Percentiles rank a stretch among this genome's conserved stretches.
phyloP scores from a whole-genome alignment of 768 basidiomycete genomes.

The Suillus occidentalis region DNA sequence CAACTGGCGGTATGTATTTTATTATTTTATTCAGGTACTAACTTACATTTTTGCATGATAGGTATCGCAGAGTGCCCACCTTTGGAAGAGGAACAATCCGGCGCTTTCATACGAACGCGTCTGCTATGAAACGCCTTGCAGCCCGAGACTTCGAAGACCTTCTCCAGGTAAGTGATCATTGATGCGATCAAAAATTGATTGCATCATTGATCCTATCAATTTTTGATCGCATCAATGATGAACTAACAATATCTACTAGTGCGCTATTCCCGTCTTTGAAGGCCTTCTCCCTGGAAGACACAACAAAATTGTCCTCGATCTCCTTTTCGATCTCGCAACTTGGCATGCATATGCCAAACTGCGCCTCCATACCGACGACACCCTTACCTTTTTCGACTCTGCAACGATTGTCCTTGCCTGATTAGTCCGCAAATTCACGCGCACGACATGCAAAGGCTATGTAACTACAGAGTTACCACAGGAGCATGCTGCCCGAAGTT shows the following conservation, averaged over 20 bases:
- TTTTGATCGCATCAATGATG: too few relatives aligned
- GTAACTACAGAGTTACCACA: too few relatives aligned
- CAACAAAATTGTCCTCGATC: constrained; percentile 12
- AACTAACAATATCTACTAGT: background rate
- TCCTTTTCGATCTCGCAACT: constrained; percentile 23
- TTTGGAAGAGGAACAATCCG: constrained; percentile 12
- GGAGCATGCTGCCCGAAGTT: too few relatives aligned
- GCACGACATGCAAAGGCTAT: too few relatives aligned
- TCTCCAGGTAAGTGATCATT: background rate
- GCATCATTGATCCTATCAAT: too few relatives aligned
- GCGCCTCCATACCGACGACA: too few relatives aligned
- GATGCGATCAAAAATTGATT: too few relatives aligned
- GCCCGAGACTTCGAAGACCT: constrained; percentile 11
- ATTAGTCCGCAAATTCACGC: too few relatives aligned
- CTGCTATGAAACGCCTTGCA: constrained; percentile 12
- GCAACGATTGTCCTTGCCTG: too few relatives aligned
- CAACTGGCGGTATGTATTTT: too few relatives aligned
- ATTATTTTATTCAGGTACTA: background rate
- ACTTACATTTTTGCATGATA: background rate
- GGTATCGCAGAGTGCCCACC: constrained; percentile 14
- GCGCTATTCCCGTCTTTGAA: background rate
- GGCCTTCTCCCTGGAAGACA: background rate
- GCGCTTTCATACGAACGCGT: constrained; percentile 3
- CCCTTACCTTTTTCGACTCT: too few relatives aligned
- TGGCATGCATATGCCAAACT: too few relatives aligned